Evolutionary conservation across 2,329 filamentous ascomycete species (phyloP).

Genomic region (Coleophoma cylindrospora): DNA sequence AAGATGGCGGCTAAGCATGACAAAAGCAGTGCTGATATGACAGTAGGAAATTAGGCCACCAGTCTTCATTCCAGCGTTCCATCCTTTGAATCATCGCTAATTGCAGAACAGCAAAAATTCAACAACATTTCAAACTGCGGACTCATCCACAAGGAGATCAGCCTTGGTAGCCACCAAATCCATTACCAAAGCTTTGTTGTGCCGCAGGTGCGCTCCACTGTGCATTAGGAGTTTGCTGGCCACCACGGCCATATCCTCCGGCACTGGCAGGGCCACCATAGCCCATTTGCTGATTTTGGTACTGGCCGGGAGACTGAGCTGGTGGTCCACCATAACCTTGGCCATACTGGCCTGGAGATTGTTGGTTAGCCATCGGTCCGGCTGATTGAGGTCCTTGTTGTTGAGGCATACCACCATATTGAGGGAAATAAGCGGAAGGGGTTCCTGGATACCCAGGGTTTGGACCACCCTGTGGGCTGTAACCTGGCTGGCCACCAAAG

Average conservation of each 20-base stretch:
- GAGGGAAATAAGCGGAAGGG: slow-evolving; percentile 80
- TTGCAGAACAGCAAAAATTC: slow-evolving; percentile 12
- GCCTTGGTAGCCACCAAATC: slow-evolving; percentile 59
- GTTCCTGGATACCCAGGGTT: slow-evolving; percentile 71
- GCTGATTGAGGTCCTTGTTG: slow-evolving; percentile 29
- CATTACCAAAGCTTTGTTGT: slow-evolving; percentile 53
- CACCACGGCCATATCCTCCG: slow-evolving; percentile 79
- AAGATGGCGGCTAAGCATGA: slow-evolving; percentile 12
- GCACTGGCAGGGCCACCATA: slow-evolving; percentile 71
- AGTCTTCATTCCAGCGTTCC: slow-evolving; percentile 18
- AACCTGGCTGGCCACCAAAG: slow-evolving; percentile 71
- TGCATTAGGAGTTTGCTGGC: slow-evolving; percentile 33
- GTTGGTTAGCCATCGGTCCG: slow-evolving; percentile 30
- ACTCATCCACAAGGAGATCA: slow-evolving; percentile 27
- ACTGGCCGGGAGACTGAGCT: slow-evolving; percentile 56
- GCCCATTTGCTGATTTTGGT: slow-evolving; percentile 64
- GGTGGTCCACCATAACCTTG: slow-evolving; percentile 62
- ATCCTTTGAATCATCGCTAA: slow-evolving; percentile 6
- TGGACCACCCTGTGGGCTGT: slow-evolving; percentile 70
- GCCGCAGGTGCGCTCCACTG: slow-evolving; percentile 47
- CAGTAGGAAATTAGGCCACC: slow-evolving; percentile 15
- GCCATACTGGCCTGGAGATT: slow-evolving; percentile 43
- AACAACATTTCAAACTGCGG: slow-evolving; percentile 2
- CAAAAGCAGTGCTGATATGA: slow-evolving; percentile 13
- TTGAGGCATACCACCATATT: slow-evolving; percentile 69